Base-by-base conservation (phyloP, 805 yeast genomes). In the Hanseniaspora taiwanica region DNA sequence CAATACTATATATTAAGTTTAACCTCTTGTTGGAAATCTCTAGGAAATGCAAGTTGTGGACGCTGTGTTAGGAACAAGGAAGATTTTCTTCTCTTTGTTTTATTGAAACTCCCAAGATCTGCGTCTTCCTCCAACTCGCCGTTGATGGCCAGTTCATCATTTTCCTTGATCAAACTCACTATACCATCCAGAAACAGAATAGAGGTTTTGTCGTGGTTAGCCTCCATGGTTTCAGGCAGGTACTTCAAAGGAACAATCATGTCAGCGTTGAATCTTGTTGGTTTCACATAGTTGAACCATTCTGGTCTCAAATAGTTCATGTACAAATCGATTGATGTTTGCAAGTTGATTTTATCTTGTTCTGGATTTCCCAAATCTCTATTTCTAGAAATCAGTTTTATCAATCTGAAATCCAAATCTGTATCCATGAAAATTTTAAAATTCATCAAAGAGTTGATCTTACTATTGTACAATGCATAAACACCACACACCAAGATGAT, bases 321-420 rank as follows among this genome's bases (percentile, higher is more conserved):
- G 37, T 58, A 56, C 6, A 29, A 44, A 2, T 40, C 40, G 4
- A 48, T 46, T 1, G 44, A 39, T 17, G 42, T 38, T 19, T 33
- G 23, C 12, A 33, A 14, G 14, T 33, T 20, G 14, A 33, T 33
- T 19, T 6, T 20, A 14, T 33, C 36, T 18, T 18, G 23, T 6
- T 18, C 12, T 9, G 20, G 12, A 14, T 33, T 38, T 25, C 27
- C 35, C 2, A 18, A 36, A 23, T 27, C 43, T 33, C 36, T 33
- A 10, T 16, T 33, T 10, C 47, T 40, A 9, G 44, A 62, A 36
- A 83, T 78, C 81, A 91, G 75, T 47, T 94, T 71, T n/a, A 84
- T 77, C 32, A 87, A 62, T 40, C 96, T 62, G 4, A 81, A 75
- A 56, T 87, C 97, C 1, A 89, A 76, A 58, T 87, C 96, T 45